These are phyloP conservation scores for Calonectria pteridis DNA, from an alignment of 2,329 filamentous ascomycete species.

Conservation along the genomic window DNA sequence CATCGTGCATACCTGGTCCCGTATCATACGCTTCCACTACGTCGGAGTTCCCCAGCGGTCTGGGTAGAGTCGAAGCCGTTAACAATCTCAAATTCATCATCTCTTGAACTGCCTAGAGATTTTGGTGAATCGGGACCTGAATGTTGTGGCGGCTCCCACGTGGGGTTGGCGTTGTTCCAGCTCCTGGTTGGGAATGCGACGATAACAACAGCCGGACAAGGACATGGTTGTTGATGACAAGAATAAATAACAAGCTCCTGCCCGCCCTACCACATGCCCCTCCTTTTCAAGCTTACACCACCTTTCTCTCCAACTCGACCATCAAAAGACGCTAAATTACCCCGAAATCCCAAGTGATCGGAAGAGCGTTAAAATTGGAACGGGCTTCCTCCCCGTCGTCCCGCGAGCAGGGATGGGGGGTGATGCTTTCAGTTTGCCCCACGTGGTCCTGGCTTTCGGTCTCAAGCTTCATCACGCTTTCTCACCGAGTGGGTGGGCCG, in stretches of 20 bases:
- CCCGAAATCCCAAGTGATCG: conserved; percentile 11
- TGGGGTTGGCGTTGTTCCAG: not conserved
- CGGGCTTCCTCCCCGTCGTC: conserved; percentile 6
- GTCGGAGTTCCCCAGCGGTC: conserved; percentile 23
- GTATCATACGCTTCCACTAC: conserved; percentile 15
- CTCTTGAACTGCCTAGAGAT: not conserved
- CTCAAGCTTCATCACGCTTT: conserved; percentile 19
- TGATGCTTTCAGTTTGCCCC: conserved; percentile 6
- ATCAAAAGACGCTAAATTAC: conserved; percentile 9
- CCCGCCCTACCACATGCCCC: not conserved
- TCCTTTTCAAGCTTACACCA: not conserved
- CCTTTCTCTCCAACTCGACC: not conserved
- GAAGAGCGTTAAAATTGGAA: not conserved
- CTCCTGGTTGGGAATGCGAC: not conserved
- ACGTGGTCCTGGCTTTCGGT: conserved; percentile 20
- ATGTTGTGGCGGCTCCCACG: conserved; percentile 1
- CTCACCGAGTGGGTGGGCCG: not conserved
- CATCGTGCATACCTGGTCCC: conserved; percentile 16
- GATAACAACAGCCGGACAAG: not conserved
- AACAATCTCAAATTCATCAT: conserved; percentile 2
- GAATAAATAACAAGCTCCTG: not conserved
- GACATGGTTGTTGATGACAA: not conserved
- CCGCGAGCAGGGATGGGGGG: conserved; percentile 19
- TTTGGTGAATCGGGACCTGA: not conserved
- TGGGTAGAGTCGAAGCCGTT: not conserved